Conservation (phyloP, 495 filamentous ascomycete genomes). For the Schizothecium vesticola region DNA sequence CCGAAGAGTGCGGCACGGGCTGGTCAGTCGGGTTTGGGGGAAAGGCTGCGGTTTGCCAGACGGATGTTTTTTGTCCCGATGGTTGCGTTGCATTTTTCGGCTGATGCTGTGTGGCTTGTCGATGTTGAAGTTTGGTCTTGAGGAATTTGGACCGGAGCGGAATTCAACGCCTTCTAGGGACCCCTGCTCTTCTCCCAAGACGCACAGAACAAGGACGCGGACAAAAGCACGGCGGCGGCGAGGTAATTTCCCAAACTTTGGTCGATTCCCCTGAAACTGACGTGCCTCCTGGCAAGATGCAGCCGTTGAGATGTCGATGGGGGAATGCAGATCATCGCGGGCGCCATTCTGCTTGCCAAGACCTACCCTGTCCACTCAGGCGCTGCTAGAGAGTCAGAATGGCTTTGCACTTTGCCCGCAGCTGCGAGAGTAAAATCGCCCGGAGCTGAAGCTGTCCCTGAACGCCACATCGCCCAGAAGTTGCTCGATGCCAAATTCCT, state of each 20-base stretch:
- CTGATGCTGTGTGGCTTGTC: not conserved
- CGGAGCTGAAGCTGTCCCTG: not conserved
- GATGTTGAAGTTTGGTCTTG: not conserved
- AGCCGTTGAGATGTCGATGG: not conserved
- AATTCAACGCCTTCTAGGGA: not conserved
- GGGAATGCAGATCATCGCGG: not conserved
- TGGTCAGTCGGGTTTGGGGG: not conserved
- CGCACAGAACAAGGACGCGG: not conserved
- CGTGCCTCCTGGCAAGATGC: not conserved
- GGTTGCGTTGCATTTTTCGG: not conserved
- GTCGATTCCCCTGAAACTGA: not conserved
- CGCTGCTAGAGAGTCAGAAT: not conserved
- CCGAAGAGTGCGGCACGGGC: not conserved
- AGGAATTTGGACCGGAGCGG: not conserved
- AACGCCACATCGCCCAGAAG: not conserved
- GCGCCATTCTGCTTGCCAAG: not conserved
- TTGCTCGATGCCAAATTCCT: not conserved
- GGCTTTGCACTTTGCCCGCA: not conserved
- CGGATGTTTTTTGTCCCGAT: not conserved
- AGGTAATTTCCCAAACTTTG: not conserved
- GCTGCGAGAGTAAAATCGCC: not conserved
- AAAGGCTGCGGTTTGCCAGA: not conserved
- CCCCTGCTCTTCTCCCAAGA: not conserved
- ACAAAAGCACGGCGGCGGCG: not conserved
- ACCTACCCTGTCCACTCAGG: not conserved